phyloP scores from a whole-genome alignment of 2,329 filamentous ascomycete species.

The Diplodia scrobiculata region DNA sequence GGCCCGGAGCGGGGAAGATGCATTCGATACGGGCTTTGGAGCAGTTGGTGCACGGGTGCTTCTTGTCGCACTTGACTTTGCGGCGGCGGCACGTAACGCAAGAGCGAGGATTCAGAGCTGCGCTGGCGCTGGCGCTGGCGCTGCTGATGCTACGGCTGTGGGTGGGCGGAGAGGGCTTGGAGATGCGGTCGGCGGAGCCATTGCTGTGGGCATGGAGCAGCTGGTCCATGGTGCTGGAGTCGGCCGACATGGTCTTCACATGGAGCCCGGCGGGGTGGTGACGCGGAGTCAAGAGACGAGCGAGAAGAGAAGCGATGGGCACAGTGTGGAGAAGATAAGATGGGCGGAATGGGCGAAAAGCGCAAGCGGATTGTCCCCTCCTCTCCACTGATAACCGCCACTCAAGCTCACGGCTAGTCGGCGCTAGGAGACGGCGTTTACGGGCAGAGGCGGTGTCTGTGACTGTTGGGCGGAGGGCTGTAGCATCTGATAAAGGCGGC shows the following conservation, averaged over 20 bases:
- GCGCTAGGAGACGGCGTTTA: slow-evolving; percentile 15
- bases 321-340: not conserved
- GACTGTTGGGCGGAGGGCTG: not conserved
- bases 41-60: slow-evolving; percentile 75
- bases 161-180: slow-evolving; percentile 18
- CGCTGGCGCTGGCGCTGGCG: slow-evolving; percentile 12
- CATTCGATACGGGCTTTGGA: slow-evolving; percentile 70
- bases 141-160: slow-evolving; percentile 27
- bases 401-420: slow-evolving; percentile 13
- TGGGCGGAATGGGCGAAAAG: not conserved
- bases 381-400: slow-evolving; percentile 17
- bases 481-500: slow-evolving; percentile 22
- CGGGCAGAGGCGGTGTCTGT: slow-evolving; percentile 4
- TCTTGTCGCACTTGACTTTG: slow-evolving; percentile 78
- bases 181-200: slow-evolving; percentile 19
- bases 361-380: not conserved
- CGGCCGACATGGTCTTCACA: slow-evolving; percentile 23
- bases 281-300: not conserved
- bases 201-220: slow-evolving; percentile 27
- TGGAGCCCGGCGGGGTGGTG: not conserved
- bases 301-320: not conserved
- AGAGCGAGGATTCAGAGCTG: slow-evolving; percentile 44
- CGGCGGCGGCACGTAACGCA: slow-evolving; percentile 59
- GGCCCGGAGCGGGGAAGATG: slow-evolving; percentile 72
- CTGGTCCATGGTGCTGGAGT: slow-evolving; percentile 5